Conservation (phyloP, 306 rosid species). For the Dryas alaskensis region DNA sequence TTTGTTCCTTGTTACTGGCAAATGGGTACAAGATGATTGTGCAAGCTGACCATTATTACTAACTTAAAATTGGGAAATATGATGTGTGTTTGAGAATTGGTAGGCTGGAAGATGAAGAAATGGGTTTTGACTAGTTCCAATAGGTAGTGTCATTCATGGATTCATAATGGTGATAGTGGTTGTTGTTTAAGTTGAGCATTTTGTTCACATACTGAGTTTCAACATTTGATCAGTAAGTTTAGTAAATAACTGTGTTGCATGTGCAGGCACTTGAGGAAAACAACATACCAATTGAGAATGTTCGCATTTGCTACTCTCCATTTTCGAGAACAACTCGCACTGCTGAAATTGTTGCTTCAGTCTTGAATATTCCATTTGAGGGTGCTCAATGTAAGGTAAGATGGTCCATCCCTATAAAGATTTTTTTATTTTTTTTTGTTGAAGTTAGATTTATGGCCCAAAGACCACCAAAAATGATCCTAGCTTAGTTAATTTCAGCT, state of each 20-base stretch:
- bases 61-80: background rate
- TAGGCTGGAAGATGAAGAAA: background rate
- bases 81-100: background rate
- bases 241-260: background rate
- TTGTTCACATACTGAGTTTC: background rate
- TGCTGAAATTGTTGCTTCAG: constrained; percentile 56
- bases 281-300: constrained; percentile 43
- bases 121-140: no score
- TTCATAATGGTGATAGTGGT: background rate
- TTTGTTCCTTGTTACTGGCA: no score
- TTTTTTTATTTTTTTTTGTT: background rate
- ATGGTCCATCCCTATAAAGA: background rate
- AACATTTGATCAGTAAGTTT: background rate
- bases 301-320: constrained; percentile 78
- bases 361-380: constrained; percentile 55
- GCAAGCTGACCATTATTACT: no score
- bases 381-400: constrained; percentile 72
- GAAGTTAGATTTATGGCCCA: background rate
- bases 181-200: background rate
- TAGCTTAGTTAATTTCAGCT: background rate
- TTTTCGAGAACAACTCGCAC: constrained; percentile 83
- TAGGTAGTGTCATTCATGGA: no score
- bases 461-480: background rate
- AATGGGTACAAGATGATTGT: no score
- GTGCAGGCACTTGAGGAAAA: constrained; percentile 59